A percentile compares a stretch with the other conserved stretches of the same genome.
These are phyloP conservation scores for Dictyophora rubrovolvata DNA, from an alignment of 768 basidiomycete species.

Conservation along the genomic window DNA sequence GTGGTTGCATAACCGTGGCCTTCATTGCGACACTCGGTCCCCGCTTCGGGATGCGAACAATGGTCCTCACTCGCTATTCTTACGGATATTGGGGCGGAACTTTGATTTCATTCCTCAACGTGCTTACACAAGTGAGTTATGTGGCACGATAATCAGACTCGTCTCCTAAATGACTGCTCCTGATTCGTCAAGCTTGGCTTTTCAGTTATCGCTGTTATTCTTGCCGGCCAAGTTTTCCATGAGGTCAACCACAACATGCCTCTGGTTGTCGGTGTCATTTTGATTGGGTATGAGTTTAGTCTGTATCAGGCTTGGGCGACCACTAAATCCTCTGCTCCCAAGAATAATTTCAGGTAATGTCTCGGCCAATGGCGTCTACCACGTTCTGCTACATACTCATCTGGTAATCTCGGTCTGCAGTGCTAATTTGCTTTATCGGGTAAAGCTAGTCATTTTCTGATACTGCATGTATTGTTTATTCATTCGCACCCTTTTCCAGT, in stretches of 20 bases:
- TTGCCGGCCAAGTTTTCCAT: constrained; percentile 6
- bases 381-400: background rate
- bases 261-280: constrained; percentile 1
- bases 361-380: no score
- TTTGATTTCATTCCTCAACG: constrained; percentile 43
- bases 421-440: constrained; percentile 5
- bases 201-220: constrained; percentile 1
- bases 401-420: background rate
- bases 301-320: background rate
- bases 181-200: background rate
- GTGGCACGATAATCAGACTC: no score
- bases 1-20: constrained; percentile 32
- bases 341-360: background rate
- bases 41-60: constrained; percentile 41
- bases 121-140: constrained; percentile 32
- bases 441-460: constrained; percentile 11
- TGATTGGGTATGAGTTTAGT: background rate
- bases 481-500: background rate
- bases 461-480: constrained; percentile 8
- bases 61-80: constrained; percentile 40
- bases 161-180: no score
- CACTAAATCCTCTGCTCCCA: background rate
- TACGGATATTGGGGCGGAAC: constrained; percentile 39
- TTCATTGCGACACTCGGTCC: constrained; percentile 49
- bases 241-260: constrained; percentile 3